Base-by-base conservation (phyloP, 768 basidiomycete species). In the Boletus vermiculosoides region DNA sequence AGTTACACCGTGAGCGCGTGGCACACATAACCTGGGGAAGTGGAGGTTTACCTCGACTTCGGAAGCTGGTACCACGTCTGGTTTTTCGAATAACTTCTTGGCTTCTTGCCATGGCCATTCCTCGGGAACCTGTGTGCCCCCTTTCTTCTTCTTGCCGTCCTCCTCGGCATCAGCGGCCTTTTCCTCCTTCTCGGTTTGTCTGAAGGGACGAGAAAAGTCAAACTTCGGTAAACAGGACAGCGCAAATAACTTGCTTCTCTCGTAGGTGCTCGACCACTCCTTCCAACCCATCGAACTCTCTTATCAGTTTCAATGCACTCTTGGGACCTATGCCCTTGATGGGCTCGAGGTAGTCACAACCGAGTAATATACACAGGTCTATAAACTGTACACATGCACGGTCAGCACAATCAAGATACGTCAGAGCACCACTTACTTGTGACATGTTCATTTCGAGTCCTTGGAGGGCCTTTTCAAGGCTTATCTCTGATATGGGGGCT, bases 271-370 rank as follows among this genome's bases (percentile, higher is more conserved):
- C 82, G 36, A 97, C 76, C 37, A 97, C 87, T 3, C 78, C 80
- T 44, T 79, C 83, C 20, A 99, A 79, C 11, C 80, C 78, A 10
- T 86, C 86, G 56, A 91, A 76, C 67, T 99, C 96, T 59, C 90
- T 79, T 44, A 98, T 80, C 33, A 98, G 82, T 74, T 98, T 99
- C 50, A 97, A 77, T 4, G 96, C 97, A 15, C 87, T 93, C 71
- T 98, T 97, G 15, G 97, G 95, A 28, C 97, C 97, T 42, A 99
- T 77, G 3, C 97, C 97, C 72, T 87, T 95, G 70, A 97, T 94
- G n/a, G 97, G 97, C 71, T 99, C 97, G 56, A 99, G 86, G 74
- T 99, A 99, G 69, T 99, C 97, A 57, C 97, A 99, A 5, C 97
- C 97, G 39, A 98, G 85, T 10, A 99, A 81, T 61, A 99, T 90